phyloP scores from a whole-genome alignment of 1,284 basidiomycete species.

The Cerioporus squamosus region DNA sequence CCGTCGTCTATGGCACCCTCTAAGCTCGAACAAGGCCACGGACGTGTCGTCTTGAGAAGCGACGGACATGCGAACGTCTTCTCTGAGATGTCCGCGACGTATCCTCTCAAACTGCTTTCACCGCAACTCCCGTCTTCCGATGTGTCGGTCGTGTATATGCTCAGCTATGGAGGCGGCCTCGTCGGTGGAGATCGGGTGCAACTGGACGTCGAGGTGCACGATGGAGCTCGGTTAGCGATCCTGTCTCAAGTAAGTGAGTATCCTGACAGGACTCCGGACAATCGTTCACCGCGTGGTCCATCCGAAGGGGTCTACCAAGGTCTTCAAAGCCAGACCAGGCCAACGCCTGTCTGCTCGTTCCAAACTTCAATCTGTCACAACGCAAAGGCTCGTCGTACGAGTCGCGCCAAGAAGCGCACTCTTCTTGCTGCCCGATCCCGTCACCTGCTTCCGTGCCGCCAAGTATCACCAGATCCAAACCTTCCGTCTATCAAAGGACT shows the following conservation, averaged over 20 bases:
- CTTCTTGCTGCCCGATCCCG: conserved; percentile 87
- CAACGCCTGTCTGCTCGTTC: conserved; percentile 33
- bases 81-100: conserved; percentile 78
- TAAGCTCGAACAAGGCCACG: conserved; percentile 33
- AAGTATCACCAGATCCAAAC: conserved; percentile 83
- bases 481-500: conserved; percentile 63
- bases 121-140: conserved; percentile 55
- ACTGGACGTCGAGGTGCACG: conserved; percentile 66
- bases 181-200: conserved; percentile 85
- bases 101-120: conserved; percentile 91
- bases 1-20: conserved; percentile 8
- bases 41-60: conserved; percentile 55
- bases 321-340: conserved; percentile 79
- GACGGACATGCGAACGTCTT: conserved; percentile 67
- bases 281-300: neutral
- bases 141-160: conserved; percentile 78
- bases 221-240: conserved; percentile 61
- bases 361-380: conserved; percentile 28
- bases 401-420: conserved; percentile 60
- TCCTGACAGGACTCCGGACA: neutral
- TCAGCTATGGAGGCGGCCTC: conserved; percentile 93
- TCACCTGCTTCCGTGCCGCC: conserved; percentile 89
- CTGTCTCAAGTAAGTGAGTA: conserved; percentile 75
- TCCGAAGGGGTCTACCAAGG: conserved; percentile 95
- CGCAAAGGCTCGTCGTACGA: conserved; percentile 60